Conservation (phyloP, 1,284 basidiomycete species). For the Ceratobasidium sp. region DNA sequence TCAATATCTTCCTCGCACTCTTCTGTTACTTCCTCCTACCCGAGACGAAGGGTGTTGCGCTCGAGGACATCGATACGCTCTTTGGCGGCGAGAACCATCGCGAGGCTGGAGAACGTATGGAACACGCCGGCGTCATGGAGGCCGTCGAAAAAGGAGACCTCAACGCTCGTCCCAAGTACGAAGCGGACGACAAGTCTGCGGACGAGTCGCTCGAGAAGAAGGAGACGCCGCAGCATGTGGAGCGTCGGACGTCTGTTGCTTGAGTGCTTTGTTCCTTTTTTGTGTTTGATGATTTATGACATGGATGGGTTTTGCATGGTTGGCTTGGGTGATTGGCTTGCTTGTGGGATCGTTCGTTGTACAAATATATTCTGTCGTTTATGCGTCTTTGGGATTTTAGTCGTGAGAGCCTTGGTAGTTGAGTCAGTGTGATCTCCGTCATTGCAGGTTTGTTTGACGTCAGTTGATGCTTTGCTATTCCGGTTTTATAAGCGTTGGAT, state of each 20-base stretch:
- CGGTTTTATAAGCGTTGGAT: no score
- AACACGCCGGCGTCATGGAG: slow-evolving; percentile 34
- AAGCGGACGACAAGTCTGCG: slow-evolving; percentile 1
- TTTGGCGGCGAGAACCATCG: slow-evolving; percentile 41
- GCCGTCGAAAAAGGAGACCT: slow-evolving; percentile 29
- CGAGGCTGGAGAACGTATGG: slow-evolving; percentile 39
- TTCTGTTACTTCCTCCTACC: slow-evolving; percentile 41
- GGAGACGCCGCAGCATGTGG: slow-evolving; percentile 23
- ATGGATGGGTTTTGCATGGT: background rate
- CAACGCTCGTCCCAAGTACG: slow-evolving; percentile 19
- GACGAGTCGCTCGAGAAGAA: slow-evolving; percentile 30
- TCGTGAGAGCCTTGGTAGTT: no score
- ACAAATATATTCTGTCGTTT: slow-evolving; percentile 22
- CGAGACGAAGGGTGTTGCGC: slow-evolving; percentile 32
- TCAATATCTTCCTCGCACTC: slow-evolving; percentile 38
- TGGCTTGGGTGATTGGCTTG: no score
- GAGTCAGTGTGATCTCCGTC: no score
- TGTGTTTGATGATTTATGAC: background rate
- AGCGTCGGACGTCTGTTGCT: background rate
- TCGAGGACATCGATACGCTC: slow-evolving; percentile 39
- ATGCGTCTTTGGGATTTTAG: background rate
- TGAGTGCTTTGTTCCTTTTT: slow-evolving; percentile 2
- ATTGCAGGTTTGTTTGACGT: no score
- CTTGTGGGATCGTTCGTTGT: slow-evolving; percentile 12
- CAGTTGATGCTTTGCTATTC: no score